phyloP scores from a whole-genome alignment of 345 rosid genomes.

The Syzygium jambos region DNA sequence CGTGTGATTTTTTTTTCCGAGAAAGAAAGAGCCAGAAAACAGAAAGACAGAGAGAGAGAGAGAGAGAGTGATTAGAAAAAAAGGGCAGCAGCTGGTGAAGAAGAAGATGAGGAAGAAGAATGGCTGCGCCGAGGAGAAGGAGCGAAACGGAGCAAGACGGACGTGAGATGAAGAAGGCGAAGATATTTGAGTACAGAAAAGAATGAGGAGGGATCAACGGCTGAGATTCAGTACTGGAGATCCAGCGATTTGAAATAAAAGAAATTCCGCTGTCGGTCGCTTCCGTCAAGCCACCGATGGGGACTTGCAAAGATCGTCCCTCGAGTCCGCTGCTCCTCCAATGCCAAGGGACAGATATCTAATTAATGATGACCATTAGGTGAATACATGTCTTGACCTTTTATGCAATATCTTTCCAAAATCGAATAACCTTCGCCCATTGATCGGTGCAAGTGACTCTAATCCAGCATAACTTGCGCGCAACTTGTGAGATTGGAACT shows the following conservation, averaged over 20 bases:
- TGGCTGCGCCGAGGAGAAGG: background rate
- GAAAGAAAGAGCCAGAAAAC: background rate
- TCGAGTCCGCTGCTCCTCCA: background rate
- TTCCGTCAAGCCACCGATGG: background rate
- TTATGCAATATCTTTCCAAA: background rate
- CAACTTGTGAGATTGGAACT: too few species aligned
- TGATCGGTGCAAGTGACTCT: background rate
- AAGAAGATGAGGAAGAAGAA: background rate
- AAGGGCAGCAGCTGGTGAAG: background rate
- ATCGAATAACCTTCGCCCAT: background rate
- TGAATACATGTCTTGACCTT: background rate
- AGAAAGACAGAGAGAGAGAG: background rate
- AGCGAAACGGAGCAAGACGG: background rate
- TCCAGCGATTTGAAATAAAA: too few species aligned
- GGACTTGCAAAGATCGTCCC: background rate
- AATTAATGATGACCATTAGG: background rate
- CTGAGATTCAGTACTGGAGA: background rate
- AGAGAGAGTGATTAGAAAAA: background rate
- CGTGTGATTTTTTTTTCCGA: too few species aligned
- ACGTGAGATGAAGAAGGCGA: too few species aligned
- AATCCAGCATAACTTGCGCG: rapidly evolving
- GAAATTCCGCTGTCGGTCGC: background rate
- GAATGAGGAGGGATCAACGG: background rate
- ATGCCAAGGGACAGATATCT: background rate
- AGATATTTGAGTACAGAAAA: background rate